These are phyloP conservation scores for Taphrina wiesneri DNA, from an alignment of 1,139 yeast species.

Conservation along the genomic window DNA sequence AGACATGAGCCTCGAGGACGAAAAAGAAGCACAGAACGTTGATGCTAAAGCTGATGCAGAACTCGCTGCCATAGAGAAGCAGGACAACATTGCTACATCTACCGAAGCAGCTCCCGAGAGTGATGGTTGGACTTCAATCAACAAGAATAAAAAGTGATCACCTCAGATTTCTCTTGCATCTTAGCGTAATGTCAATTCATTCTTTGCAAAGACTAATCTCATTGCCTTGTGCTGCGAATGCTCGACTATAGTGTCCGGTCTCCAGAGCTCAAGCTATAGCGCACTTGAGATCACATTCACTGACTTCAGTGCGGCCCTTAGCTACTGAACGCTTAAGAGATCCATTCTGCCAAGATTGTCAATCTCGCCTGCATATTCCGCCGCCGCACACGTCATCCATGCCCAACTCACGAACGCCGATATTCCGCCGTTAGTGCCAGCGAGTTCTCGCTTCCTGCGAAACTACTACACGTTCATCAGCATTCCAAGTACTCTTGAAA, in stretches of 20 bases:
- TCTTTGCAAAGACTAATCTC: neutral
- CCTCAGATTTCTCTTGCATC: neutral
- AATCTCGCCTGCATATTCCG: neutral
- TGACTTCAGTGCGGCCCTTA: too few relatives aligned
- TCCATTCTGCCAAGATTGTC: neutral
- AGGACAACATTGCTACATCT: constrained; percentile 44
- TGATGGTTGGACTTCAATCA: constrained; percentile 69
- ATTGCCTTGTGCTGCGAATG: too few relatives aligned
- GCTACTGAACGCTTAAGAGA: too few relatives aligned
- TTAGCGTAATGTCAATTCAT: constrained; percentile 9
- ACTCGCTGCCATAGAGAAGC: constrained; percentile 41
- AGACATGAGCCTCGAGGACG: constrained; percentile 16
- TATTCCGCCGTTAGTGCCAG: neutral
- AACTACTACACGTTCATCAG: neutral
- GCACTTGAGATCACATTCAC: neutral
- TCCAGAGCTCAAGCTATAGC: neutral
- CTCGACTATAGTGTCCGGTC: too few relatives aligned
- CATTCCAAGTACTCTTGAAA: neutral
- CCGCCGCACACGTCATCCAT: constrained; percentile 13
- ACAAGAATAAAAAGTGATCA: constrained; percentile 45
- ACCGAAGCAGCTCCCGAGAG: constrained; percentile 50
- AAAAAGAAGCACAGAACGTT: constrained; percentile 21
- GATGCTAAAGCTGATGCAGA: constrained; percentile 36
- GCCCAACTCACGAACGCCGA: neutral
- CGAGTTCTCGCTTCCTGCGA: neutral